phyloP scores from a whole-genome alignment of 2,329 filamentous ascomycete genomes.

The Paecilomyces variotii region DNA sequence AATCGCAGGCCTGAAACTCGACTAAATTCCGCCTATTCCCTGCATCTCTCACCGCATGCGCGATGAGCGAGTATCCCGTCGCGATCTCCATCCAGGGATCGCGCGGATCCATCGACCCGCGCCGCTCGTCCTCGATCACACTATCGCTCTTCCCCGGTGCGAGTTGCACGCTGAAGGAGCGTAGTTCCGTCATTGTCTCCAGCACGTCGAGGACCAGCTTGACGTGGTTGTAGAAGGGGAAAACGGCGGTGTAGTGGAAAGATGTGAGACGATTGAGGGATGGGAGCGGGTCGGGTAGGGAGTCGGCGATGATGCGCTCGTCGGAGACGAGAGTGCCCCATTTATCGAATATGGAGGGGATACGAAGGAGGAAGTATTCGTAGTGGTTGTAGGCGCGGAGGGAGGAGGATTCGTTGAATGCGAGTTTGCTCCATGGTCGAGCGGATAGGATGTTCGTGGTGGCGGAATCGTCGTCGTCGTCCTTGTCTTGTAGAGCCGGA shows the following conservation, averaged over 20 bases:
- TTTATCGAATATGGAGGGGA: constrained; percentile 53
- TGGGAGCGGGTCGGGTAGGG: constrained; percentile 30
- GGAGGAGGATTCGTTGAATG: constrained; percentile 69
- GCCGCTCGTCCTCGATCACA: constrained; percentile 30
- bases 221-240: constrained; percentile 58
- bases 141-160: constrained; percentile 32
- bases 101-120: constrained; percentile 32
- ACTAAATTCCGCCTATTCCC: constrained; percentile 11
- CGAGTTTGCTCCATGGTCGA: constrained; percentile 57
- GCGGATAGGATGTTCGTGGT: constrained; percentile 44
- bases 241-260: constrained; percentile 56
- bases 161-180: constrained; percentile 48
- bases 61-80: constrained; percentile 42
- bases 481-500: constrained; percentile 16
- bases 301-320: constrained; percentile 2
- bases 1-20: constrained; percentile 24
- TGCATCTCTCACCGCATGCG: constrained; percentile 23
- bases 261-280: constrained; percentile 37
- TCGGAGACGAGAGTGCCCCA: constrained; percentile 31
- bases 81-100: constrained; percentile 49
- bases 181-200: constrained; percentile 42
- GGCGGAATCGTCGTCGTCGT: constrained; percentile 6
- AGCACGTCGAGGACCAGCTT: constrained; percentile 38
- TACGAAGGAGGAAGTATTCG: constrained; percentile 59
- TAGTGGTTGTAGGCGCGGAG: constrained; percentile 63